Conservation (phyloP, 768 basidiomycete genomes). For the Agrocybe pediades region DNA sequence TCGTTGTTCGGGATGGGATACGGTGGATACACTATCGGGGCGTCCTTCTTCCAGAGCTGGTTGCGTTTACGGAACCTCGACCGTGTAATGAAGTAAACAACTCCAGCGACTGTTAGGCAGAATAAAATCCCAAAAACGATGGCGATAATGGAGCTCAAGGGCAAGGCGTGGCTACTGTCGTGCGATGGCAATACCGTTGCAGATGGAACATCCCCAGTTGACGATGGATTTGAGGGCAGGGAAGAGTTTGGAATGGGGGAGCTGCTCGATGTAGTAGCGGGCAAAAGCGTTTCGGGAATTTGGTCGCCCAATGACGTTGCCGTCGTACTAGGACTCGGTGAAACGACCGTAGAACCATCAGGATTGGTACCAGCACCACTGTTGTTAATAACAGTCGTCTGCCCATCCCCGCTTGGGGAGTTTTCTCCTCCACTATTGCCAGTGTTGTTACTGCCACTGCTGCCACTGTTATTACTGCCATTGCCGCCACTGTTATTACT, state of each 20-base stretch:
- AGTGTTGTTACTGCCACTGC: background rate
- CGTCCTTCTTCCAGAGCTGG: constrained; percentile 3
- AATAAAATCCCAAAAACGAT: constrained; percentile 11
- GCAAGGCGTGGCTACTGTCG: background rate
- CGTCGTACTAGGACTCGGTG: background rate
- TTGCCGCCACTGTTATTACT: background rate
- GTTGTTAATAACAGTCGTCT: too few species aligned
- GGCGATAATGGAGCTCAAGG: constrained; percentile 8
- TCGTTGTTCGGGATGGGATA: background rate
- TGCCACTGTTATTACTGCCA: background rate
- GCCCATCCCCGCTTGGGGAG: too few species aligned
- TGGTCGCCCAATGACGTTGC: background rate
- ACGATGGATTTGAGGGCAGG: background rate
- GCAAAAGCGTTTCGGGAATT: background rate
- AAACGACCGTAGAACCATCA: too few species aligned
- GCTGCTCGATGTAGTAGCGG: background rate
- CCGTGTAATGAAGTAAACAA: constrained; percentile 4
- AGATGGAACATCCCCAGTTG: background rate
- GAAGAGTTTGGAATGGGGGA: background rate
- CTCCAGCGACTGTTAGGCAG: constrained; percentile 3
- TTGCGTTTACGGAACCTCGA: constrained; percentile 3
- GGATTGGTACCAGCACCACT: background rate
- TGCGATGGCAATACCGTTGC: background rate
- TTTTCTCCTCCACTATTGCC: background rate
- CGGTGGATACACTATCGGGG: background rate